A percentile compares a stretch with the other conserved stretches of the same genome.
Evolutionary conservation across 257 asterid genomes (phyloP).

Genomic region (Scutellaria baicalensis): DNA sequence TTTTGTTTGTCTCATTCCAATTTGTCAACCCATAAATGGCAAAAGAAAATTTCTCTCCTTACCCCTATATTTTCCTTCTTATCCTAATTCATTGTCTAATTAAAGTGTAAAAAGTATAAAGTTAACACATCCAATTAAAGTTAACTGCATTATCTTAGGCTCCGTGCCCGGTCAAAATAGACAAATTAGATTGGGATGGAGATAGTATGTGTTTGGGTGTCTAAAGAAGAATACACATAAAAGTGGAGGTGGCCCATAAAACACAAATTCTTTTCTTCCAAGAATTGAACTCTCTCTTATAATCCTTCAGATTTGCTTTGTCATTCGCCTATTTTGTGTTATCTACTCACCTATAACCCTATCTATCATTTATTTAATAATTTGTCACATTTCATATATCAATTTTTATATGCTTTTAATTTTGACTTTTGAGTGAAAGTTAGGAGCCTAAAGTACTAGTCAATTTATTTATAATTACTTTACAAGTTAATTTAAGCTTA

Average conservation of each 20-base stretch:
- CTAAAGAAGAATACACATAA: background rate
- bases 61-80: no score
- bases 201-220: no score
- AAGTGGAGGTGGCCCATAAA: slow-evolving; percentile 10
- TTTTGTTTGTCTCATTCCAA: no score
- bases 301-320: background rate
- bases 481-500: background rate
- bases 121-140: no score
- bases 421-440: slow-evolving; percentile 3
- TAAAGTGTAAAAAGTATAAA: no score
- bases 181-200: no score
- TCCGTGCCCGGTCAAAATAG: no score
- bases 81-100: no score
- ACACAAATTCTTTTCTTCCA: slow-evolving; percentile 29
- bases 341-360: background rate
- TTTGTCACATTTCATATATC: background rate
- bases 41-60: no score
- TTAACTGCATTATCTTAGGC: no score
- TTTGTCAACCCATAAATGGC: no score
- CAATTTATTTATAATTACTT: background rate
- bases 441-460: background rate
- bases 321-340: background rate
- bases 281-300: slow-evolving; percentile 26
- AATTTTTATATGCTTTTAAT: background rate
- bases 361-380: background rate